These are phyloP conservation scores for Barbarea vulgaris DNA, from an alignment of 345 rosid genomes.

Conservation along the genomic window DNA sequence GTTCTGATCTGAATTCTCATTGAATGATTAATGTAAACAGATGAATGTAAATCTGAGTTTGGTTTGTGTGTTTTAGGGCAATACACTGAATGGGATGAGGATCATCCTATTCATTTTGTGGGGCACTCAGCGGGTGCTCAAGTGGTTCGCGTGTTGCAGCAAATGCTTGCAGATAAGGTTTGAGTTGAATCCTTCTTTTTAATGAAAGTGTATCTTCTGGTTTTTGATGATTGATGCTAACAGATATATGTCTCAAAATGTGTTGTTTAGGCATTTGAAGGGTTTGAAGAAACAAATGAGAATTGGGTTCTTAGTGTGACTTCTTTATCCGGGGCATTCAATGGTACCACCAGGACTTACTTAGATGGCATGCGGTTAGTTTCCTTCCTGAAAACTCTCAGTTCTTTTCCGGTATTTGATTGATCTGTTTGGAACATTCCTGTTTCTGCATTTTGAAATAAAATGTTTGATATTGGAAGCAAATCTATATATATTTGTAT, in stretches of 20 bases:
- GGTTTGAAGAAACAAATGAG: conserved; percentile 77
- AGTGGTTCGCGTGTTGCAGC: conserved; percentile 95
- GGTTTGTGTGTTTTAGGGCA: conserved; percentile 56
- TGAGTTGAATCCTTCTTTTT: conserved; percentile 3
- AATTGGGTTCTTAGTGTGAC: conserved; percentile 94
- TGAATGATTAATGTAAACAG: not conserved
- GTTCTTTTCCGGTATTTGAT: not conserved
- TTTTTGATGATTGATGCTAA: conserved; percentile 22
- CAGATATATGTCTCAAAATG: conserved; percentile 1
- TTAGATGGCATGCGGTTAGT: conserved; percentile 97
- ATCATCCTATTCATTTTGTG: conserved; percentile 94
- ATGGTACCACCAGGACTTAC: conserved; percentile 93
- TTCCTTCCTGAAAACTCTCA: conserved; percentile 2
- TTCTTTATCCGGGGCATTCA: conserved; percentile 90
- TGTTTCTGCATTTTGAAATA: not conserved
- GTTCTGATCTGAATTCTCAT: not conserved
- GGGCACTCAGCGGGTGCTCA: conserved; percentile 99
- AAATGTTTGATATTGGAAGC: conserved; percentile 4
- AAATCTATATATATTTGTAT: not conserved
- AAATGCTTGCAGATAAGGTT: conserved; percentile 98
- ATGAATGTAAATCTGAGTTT: conserved; percentile 14
- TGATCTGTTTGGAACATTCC: not conserved
- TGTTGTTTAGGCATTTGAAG: conserved; percentile 69
- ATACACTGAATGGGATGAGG: conserved; percentile 93
- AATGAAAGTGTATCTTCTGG: not conserved